A percentile compares a stretch with the other conserved stretches of the same genome.
phyloP scores from a whole-genome alignment of 176 grass and related monocot genomes.

The Paspalum notatum region DNA sequence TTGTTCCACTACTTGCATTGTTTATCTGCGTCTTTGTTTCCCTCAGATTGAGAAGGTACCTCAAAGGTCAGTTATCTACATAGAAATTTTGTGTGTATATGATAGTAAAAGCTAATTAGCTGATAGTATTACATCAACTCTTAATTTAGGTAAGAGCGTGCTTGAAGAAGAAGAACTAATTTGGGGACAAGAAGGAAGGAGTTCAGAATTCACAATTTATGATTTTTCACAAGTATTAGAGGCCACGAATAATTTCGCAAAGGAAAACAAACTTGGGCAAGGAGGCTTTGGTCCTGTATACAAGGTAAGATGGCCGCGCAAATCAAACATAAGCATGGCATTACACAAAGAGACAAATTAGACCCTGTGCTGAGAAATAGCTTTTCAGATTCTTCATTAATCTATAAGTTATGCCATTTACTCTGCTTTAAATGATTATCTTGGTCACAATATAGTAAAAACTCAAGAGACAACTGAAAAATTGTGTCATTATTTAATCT shows the following conservation, averaged over 20 bases:
- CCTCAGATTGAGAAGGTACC: not conserved
- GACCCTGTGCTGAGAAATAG: not conserved
- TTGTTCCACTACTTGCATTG: not conserved
- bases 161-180: not conserved
- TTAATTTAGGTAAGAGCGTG: not conserved
- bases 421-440: not conserved
- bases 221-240: not conserved
- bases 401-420: not conserved
- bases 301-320: slow-evolving; percentile 34
- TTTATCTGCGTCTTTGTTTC: too few relatives aligned
- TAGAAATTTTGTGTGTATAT: not conserved
- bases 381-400: not conserved
- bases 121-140: not conserved
- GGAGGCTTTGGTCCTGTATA: slow-evolving; percentile 71
- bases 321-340: not conserved
- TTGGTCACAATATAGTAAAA: not conserved
- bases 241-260: slow-evolving; percentile 22
- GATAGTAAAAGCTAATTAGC: not conserved
- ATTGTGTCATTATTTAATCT: not conserved
- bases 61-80: not conserved
- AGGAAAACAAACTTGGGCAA: slow-evolving; percentile 64
- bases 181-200: not conserved
- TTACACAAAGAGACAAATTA: not conserved
- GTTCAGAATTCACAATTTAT: not conserved
- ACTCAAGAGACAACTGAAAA: not conserved